Percentiles rank a stretch among this genome's conserved stretches.
Conservation (phyloP, 345 rosid species). For the Draba incana region DNA sequence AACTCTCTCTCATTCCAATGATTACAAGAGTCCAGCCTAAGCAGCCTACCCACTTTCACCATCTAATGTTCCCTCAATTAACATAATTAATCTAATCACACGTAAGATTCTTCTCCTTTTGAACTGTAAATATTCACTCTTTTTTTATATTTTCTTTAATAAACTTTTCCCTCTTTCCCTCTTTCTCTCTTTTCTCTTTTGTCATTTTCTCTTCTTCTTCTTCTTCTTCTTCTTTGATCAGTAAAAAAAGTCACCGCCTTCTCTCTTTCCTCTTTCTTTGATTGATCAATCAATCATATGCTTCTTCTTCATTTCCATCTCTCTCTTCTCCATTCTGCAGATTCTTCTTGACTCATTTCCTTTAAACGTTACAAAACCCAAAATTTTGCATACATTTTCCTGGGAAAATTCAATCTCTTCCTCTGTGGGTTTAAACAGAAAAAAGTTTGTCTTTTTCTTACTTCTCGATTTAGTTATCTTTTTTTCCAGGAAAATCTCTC, state of each 20-base stretch:
- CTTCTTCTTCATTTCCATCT: conserved; percentile 17
- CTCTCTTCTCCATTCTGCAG: not conserved
- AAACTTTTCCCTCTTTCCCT: conserved; percentile 31
- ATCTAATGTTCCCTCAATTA: conserved; percentile 39
- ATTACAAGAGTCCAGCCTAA: conserved; percentile 44
- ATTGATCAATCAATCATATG: conserved; percentile 36
- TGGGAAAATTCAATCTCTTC: no score
- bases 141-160: not conserved
- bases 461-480: not conserved
- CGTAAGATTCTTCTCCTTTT: conserved; percentile 45
- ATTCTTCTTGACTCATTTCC: conserved; percentile 26
- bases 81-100: conserved; percentile 18
- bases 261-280: conserved; percentile 33
- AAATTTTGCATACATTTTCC: no score
- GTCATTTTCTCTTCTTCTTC: conserved; percentile 33
- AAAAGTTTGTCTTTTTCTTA: conserved; percentile 3
- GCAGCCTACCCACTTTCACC: conserved; percentile 49
- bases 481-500: no score
- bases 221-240: conserved; percentile 20
- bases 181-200: conserved; percentile 25
- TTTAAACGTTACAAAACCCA: no score
- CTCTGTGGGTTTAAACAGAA: not conserved
- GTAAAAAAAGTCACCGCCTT: conserved; percentile 42
- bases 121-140: conserved; percentile 40
- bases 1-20: conserved; percentile 41